phyloP scores from a whole-genome alignment of 1,284 basidiomycete genomes.

The Irpex sp. region DNA sequence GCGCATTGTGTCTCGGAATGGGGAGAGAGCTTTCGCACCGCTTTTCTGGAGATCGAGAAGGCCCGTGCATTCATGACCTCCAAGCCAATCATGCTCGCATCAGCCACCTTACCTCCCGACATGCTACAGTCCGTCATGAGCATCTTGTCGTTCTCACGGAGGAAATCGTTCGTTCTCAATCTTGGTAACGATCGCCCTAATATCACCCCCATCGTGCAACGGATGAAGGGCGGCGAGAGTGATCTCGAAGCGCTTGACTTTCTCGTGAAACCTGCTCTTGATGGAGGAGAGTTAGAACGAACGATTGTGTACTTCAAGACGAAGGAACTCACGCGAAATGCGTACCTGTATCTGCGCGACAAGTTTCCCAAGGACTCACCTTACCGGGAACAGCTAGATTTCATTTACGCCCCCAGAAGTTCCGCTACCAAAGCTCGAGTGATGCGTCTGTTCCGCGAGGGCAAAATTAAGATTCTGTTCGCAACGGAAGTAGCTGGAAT shows the following conservation, averaged over 20 bases:
- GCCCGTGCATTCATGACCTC: conserved; percentile 14
- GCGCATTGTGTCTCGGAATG: conserved; percentile 28
- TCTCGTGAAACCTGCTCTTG: not conserved
- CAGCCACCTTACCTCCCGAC: conserved; percentile 17
- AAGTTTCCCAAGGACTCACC: conserved; percentile 2
- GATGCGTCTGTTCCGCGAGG: conserved; percentile 7
- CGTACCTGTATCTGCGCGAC: not conserved
- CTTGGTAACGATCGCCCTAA: conserved; percentile 21
- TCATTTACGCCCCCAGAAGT: not conserved
- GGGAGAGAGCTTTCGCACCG: conserved; percentile 21
- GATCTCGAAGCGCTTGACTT: conserved; percentile 9
- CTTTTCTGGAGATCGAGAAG: conserved; percentile 14
- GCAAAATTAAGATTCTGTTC: conserved; percentile 9
- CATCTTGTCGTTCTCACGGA: conserved; percentile 3
- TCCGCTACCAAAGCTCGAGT: not conserved
- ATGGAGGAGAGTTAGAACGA: not conserved
- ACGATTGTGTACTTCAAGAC: conserved; percentile 8
- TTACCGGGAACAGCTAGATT: not conserved
- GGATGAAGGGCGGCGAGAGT: conserved; percentile 2
- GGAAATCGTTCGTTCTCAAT: conserved; percentile 12
- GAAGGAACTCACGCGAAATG: not conserved
- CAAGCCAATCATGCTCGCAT: conserved; percentile 18
- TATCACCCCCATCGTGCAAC: conserved; percentile 13
- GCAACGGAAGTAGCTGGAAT: conserved; percentile 15
- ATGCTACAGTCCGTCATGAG: conserved; percentile 10